These are phyloP conservation scores for Larix kaempferi DNA, from an alignment of 75 land plant species.

Conservation along the genomic window DNA sequence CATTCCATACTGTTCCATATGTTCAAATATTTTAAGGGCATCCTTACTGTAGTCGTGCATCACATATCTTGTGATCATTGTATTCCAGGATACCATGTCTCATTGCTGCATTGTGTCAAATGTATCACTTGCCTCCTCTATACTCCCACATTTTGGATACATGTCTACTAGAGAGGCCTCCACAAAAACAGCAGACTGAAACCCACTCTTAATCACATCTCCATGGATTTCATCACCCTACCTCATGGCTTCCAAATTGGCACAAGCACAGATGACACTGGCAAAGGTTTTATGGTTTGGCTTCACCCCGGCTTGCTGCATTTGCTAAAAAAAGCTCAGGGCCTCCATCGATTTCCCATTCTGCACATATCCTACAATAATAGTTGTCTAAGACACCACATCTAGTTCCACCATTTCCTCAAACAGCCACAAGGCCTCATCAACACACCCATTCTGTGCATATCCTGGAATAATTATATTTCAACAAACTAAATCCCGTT, in stretches of 20 bases:
- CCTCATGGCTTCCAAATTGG: constrained; percentile 28
- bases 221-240: constrained; percentile 25
- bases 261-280: constrained; percentile 37
- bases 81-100: not conserved
- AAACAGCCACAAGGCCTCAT: no score
- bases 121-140: not conserved
- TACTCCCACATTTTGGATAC: not conserved
- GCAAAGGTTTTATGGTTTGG: constrained; percentile 44
- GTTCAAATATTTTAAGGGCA: not conserved
- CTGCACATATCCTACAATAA: constrained; percentile 45
- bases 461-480: no score
- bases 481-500: no score
- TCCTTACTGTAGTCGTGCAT: not conserved
- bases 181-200: not conserved
- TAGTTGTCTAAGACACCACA: constrained; percentile 53
- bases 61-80: not conserved
- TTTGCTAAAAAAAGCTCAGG: constrained; percentile 30
- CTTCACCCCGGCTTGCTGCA: constrained; percentile 26
- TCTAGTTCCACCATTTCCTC: constrained; percentile 20
- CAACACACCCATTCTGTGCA: no score
- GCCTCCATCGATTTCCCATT: constrained; percentile 51
- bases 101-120: not conserved
- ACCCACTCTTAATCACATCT: not conserved
- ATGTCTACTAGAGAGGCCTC: not conserved
- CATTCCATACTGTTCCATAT: not conserved